A percentile compares a stretch with the other conserved stretches of the same genome.
These are phyloP conservation scores for Syzygium aqueum DNA, from an alignment of 345 rosid species.

Conservation along the genomic window DNA sequence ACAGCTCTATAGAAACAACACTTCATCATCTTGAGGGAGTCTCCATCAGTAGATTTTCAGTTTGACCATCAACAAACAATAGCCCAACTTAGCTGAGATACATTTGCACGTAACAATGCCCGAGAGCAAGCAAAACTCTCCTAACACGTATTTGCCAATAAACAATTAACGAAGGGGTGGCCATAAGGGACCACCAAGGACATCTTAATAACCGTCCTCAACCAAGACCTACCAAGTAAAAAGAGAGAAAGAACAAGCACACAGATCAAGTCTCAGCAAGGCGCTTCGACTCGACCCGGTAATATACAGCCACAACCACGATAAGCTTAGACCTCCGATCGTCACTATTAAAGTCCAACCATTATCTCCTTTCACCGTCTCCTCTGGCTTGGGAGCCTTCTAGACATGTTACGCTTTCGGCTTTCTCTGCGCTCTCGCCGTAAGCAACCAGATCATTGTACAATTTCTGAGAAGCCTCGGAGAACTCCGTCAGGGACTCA, in stretches of 20 bases:
- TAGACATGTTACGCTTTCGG: slow-evolving; percentile 16
- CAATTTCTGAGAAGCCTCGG: slow-evolving; percentile 42
- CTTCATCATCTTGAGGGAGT: neutral
- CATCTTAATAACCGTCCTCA: neutral
- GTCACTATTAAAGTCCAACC: neutral
- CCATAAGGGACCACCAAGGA: neutral
- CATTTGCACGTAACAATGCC: neutral
- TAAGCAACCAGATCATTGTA: slow-evolving; percentile 31
- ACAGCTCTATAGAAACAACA: neutral
- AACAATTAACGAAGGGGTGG: slow-evolving; percentile 3
- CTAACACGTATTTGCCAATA: slow-evolving; percentile 1
- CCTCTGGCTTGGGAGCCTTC: slow-evolving; percentile 24
- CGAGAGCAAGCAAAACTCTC: neutral
- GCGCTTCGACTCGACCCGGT: slow-evolving; percentile 30
- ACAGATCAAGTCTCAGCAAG: slow-evolving; percentile 38
- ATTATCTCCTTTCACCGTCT: slow-evolving; percentile 27
- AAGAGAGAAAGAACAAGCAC: slow-evolving; percentile 2
- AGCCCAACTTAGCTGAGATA: neutral
- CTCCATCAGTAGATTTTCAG: neutral
- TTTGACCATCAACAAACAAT: neutral
- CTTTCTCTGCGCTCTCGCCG: slow-evolving; percentile 18
- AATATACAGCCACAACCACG: neutral
- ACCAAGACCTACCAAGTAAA: neutral
- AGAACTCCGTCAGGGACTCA: slow-evolving; percentile 38
- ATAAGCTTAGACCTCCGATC: neutral